These are phyloP conservation scores for Leccinellum luteum DNA, from an alignment of 768 basidiomycete species.

Conservation along the genomic window DNA sequence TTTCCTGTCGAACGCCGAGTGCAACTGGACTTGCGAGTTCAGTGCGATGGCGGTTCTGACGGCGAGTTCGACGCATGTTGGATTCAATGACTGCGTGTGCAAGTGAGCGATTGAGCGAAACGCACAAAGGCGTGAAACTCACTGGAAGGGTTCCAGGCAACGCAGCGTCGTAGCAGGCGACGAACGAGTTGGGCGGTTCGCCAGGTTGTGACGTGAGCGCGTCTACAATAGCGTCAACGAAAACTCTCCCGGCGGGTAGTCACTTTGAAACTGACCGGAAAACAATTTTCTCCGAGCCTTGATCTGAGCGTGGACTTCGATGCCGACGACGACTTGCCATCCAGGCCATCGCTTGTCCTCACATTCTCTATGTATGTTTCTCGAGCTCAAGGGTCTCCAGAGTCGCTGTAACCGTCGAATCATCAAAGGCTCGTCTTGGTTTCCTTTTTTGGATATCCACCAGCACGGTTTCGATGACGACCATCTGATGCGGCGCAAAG, in stretches of 20 bases:
- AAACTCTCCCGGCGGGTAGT: no score
- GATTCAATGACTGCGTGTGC: conserved; percentile 44
- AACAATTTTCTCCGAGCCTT: conserved; percentile 87
- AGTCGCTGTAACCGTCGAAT: conserved; percentile 15
- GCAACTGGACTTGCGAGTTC: conserved; percentile 54
- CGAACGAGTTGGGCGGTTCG: conserved; percentile 66
- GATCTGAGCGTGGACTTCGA: conserved; percentile 95
- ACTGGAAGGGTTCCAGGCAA: conserved; percentile 94
- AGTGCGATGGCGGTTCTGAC: conserved; percentile 81
- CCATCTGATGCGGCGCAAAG: neutral
- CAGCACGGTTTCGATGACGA: neutral
- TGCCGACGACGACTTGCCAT: conserved; percentile 88
- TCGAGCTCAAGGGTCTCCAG: conserved; percentile 3
- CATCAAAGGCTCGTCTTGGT: conserved; percentile 21
- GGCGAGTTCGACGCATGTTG: conserved; percentile 73
- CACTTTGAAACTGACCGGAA: conserved; percentile 48
- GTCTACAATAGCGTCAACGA: conserved; percentile 26
- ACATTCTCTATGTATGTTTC: conserved; percentile 6
- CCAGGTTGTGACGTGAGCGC: conserved; percentile 42
- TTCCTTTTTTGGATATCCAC: neutral
- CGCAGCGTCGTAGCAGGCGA: conserved; percentile 81
- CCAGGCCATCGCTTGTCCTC: conserved; percentile 63
- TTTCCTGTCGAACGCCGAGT: conserved; percentile 91
- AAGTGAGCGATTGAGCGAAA: no score
- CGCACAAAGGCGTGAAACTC: no score